phyloP scores from a whole-genome alignment of 2,329 filamentous ascomycete species.

The Teratosphaeria pseudoeucalypti region DNA sequence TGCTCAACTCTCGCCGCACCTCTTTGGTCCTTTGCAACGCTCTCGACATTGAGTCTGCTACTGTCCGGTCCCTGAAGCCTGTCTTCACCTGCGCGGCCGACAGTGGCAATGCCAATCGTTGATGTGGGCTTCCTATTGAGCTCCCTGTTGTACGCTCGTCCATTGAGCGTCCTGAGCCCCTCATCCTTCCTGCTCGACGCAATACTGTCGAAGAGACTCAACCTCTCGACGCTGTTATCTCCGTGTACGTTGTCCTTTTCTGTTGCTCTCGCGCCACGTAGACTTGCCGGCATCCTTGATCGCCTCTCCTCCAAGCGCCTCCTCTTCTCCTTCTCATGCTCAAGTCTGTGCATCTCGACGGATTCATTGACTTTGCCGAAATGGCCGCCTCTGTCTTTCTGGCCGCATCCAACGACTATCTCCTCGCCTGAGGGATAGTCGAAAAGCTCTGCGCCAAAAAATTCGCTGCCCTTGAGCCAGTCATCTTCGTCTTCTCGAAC shows the following conservation, averaged over 20 bases:
- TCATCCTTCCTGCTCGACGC: neutral
- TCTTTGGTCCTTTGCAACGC: neutral
- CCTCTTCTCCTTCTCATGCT: neutral
- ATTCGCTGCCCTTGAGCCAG: neutral
- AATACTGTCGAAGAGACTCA: neutral
- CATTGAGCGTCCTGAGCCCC: neutral
- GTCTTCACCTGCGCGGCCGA: neutral
- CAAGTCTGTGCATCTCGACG: neutral
- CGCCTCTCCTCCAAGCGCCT: neutral
- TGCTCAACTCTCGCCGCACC: neutral
- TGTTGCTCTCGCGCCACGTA: neutral
- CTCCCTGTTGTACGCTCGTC: neutral
- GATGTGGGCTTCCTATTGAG: neutral
- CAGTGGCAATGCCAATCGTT: neutral
- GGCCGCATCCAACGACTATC: neutral
- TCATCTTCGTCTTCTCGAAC: neutral
- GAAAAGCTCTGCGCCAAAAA: neutral
- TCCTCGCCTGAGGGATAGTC: neutral
- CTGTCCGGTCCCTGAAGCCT: neutral
- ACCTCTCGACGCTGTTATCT: neutral
- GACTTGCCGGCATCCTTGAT: neutral
- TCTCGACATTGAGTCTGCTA: neutral
- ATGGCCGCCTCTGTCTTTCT: neutral
- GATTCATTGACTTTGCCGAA: neutral
- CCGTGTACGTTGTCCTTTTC: neutral